Evolutionary conservation across 805 yeast species (phyloP), one percentile per base, ranked within the genome.

Genomic region (Candida ulmi): DNA sequence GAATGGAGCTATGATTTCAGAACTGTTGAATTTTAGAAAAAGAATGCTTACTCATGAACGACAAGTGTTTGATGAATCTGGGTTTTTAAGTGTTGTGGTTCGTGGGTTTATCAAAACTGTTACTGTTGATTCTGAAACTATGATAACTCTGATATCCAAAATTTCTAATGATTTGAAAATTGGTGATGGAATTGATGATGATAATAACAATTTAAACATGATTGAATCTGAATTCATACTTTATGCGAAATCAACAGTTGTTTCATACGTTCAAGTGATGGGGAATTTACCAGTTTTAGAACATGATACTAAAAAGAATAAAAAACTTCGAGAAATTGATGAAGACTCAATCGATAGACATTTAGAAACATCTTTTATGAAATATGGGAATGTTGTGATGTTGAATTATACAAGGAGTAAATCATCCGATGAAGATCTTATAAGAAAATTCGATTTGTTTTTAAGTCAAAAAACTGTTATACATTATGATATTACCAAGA

Each of bases 251-350:
- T 46, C 46, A 5, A 58, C 73, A 62, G 61, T 69, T 63, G 83
- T 80, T 51, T 78, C 96, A 1, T 91, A 83, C 60, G 74, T 83
- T 0, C 96, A 88, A 62, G 72, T 90, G 3, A 68, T 96, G 48
- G 99, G 98, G 4, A 85, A 95, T 23, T 90, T 90, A 1, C 99
- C 99, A 0, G 65, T 93, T 54, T 93, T 95, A 95, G 99, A 91
- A 55, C 91, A 88, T 51, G 95, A 86, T 31, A 77, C 84, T 30
- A 91, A 91, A 23, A 91, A 87, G 56, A 80, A 88, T 30, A 76
- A 77, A 27, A 72, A 95, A 49, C 80, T 88, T 13, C 61, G 74
- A 26, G 95, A 84, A 41, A 91, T 95, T 11, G 78, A 96, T 0
- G 95, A 88, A 54, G 84, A 91, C 1, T 81, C 91, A 3, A 88